Evolutionary conservation across 768 basidiomycete genomes (phyloP).

Genomic region (Collybia mongolica): DNA sequence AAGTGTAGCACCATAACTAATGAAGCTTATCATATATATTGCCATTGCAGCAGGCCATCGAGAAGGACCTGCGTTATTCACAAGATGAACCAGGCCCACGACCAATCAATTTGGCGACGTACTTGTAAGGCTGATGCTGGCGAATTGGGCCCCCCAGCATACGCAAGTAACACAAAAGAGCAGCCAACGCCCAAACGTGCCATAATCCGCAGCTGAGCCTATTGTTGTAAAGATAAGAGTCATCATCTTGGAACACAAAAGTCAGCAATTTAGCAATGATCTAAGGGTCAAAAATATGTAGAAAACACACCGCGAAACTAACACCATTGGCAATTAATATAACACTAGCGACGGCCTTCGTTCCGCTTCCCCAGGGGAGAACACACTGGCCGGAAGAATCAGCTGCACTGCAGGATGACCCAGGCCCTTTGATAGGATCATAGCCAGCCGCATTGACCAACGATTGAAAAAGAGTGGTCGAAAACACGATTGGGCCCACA

Average conservation of each 20-base stretch:
- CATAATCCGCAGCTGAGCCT: constrained; percentile 72
- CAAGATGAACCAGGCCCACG: neutral
- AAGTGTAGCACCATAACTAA: constrained; percentile 76
- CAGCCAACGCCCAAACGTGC: constrained; percentile 77
- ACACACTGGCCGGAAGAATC: constrained; percentile 73
- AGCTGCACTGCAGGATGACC: constrained; percentile 60
- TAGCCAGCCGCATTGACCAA: constrained; percentile 72
- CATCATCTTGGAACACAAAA: constrained; percentile 50
- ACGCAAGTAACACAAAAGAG: constrained; percentile 65
- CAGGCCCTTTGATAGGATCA: constrained; percentile 67
- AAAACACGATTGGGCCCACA: constrained; percentile 66
- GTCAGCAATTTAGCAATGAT: neutral
- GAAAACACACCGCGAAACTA: constrained; percentile 60
- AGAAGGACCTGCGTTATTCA: constrained; percentile 43
- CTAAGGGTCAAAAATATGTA: neutral
- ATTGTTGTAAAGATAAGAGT: constrained; percentile 80
- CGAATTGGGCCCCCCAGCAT: constrained; percentile 81
- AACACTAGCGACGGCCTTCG: constrained; percentile 71
- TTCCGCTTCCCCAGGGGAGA: constrained; percentile 71
- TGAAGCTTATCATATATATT: constrained; percentile 76
- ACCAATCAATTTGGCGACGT: constrained; percentile 19
- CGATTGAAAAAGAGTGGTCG: constrained; percentile 73
- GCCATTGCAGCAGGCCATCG: constrained; percentile 79
- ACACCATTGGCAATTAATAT: constrained; percentile 75
- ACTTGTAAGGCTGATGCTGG: constrained; percentile 73